Conservation (phyloP, 768 basidiomycete genomes). For the Termitomyces sp. region DNA sequence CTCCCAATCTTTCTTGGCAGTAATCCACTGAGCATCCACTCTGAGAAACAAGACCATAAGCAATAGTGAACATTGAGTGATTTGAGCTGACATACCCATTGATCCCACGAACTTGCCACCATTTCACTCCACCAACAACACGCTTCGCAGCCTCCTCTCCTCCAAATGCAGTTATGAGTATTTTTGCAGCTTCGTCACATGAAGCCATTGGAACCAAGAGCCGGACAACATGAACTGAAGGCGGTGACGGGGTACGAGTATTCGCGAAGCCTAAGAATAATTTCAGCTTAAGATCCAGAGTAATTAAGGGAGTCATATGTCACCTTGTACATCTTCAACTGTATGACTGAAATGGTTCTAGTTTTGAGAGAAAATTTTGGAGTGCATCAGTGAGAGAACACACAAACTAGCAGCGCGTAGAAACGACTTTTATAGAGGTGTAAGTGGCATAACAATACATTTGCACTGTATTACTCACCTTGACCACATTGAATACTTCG, state of each 20-base stretch:
- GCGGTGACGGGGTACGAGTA: slow-evolving; percentile 79
- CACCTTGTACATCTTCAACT: slow-evolving; percentile 76
- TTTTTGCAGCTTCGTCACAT: slow-evolving; percentile 70
- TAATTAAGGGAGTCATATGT: not conserved
- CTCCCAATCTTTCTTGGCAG: slow-evolving; percentile 78
- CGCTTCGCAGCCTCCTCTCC: slow-evolving; percentile 72
- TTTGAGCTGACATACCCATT: slow-evolving; percentile 49
- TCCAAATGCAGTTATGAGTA: slow-evolving; percentile 76
- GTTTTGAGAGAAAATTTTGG: not conserved
- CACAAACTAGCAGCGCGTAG: slow-evolving; percentile 68
- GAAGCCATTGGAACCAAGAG: slow-evolving; percentile 69
- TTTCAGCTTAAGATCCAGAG: not conserved
- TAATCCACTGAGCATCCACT: slow-evolving; percentile 86
- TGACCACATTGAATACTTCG: slow-evolving; percentile 71
- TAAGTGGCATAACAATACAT: not conserved
- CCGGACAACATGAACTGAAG: slow-evolving; percentile 74
- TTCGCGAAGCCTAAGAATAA: slow-evolving; percentile 60
- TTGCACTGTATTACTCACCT: slow-evolving; percentile 39
- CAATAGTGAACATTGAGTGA: not conserved
- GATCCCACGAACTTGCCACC: slow-evolving; percentile 95
- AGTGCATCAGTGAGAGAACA: not conserved
- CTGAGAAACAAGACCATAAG: slow-evolving; percentile 30
- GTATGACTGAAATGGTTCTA: slow-evolving; percentile 53
- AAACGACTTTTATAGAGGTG: slow-evolving; percentile 52
- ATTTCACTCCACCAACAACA: slow-evolving; percentile 86